Conservation (phyloP, 2,329 filamentous ascomycete genomes). For the Dactylellina cionopaga region DNA sequence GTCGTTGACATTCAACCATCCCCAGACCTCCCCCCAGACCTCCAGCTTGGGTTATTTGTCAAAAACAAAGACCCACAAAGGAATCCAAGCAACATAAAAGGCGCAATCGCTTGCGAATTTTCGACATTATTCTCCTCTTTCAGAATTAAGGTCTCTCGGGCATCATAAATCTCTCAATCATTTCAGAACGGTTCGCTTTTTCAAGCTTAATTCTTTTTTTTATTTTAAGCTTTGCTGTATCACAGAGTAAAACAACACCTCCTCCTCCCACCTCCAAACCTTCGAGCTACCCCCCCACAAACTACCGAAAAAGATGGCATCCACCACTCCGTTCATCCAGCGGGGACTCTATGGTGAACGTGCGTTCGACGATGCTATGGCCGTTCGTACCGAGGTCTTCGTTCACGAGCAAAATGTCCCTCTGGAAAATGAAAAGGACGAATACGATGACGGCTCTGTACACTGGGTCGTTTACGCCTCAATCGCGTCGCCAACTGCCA, state of each 20-base stretch:
- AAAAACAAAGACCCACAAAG: constrained; percentile 1
- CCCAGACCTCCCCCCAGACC: background rate
- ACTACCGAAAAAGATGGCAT: constrained; percentile 34
- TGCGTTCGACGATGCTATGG: constrained; percentile 72
- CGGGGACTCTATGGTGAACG: constrained; percentile 51
- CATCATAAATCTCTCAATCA: constrained; percentile 25
- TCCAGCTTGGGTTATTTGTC: constrained; percentile 26
- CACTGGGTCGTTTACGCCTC: constrained; percentile 89
- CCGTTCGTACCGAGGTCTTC: constrained; percentile 71
- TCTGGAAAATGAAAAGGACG: constrained; percentile 78
- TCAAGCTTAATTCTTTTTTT: constrained; percentile 17
- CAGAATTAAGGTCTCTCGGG: background rate
- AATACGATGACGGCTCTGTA: constrained; percentile 79
- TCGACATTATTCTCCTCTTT: background rate
- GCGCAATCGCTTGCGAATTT: constrained; percentile 14
- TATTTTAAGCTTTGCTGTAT: constrained; percentile 13
- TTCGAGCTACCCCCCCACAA: constrained; percentile 14
- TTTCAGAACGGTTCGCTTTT: background rate
- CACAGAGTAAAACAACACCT: background rate
- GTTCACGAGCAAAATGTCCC: constrained; percentile 70
- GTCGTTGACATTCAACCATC: constrained; percentile 16
- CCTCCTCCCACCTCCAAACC: background rate
- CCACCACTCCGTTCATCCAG: constrained; percentile 45
- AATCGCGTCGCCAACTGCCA: constrained; percentile 62
- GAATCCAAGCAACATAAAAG: constrained; percentile 11